Conservation (phyloP, 768 basidiomycete species). For the Lactarius deliciosus region DNA sequence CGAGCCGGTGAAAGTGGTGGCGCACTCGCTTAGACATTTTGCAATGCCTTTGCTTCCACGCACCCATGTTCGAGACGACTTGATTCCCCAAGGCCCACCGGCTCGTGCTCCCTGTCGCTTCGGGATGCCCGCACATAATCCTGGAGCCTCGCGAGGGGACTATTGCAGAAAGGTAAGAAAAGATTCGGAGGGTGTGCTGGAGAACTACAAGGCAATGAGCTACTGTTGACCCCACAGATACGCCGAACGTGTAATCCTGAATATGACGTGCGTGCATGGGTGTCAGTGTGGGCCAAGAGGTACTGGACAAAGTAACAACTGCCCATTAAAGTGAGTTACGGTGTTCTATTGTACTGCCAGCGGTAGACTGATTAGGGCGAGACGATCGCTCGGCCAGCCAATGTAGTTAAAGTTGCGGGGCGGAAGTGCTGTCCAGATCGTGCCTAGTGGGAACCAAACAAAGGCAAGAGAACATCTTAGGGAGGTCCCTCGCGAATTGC, state of each 20-base stretch:
- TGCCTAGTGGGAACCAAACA: background rate
- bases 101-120: background rate
- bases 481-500: background rate
- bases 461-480: background rate
- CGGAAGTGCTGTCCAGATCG: background rate
- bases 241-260: background rate
- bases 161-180: background rate
- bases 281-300: background rate
- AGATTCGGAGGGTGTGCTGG: background rate
- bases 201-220: background rate
- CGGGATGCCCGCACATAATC: background rate
- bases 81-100: background rate
- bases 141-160: background rate
- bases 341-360: background rate
- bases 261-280: background rate
- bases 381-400: background rate
- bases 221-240: background rate
- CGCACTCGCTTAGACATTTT: background rate
- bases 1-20: slow-evolving; percentile 2
- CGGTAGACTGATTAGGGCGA: background rate
- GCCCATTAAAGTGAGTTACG: background rate
- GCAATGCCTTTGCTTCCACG: background rate
- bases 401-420: background rate
- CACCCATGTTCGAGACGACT: background rate
- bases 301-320: background rate